Base-by-base conservation (phyloP, 768 basidiomycete genomes). In the Podaxis sp. region DNA sequence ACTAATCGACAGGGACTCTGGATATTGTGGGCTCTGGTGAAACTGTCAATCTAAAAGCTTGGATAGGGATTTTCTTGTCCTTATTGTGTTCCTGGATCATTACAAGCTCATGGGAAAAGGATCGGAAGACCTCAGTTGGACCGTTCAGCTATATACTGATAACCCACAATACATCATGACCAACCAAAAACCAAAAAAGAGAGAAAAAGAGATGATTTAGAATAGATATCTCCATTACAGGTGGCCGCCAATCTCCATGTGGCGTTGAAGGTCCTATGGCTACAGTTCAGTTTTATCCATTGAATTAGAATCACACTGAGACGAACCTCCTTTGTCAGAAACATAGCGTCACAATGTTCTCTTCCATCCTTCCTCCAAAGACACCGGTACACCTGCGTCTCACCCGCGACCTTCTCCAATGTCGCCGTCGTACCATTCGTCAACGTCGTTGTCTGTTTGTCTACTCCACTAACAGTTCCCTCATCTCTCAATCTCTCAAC, bases 351-450 rank as follows among this genome's bases (percentile, higher is more conserved):
- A 60, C 80, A 82, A 7, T 68, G 61, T 11, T 66, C 65, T 11
- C 66, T 66, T 22, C 54, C 66, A 40, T 69, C 69, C n/a, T 65
- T 59, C 59, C 76, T 73, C 81, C 82, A 84, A 57, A 73, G 66
- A 69, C 82, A 84, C 24, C 73, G 72, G 65, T 77, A 80, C 12
- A 81, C 78, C 66, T 75, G 55, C 11, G 73, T 74, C 22, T 75
- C 71, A 9, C 60, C 69, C 36, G 63, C 64, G 7, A 57, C 59
- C 25, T 53, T 63, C 63, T 33, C 58, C 57, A 59, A 57, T 57
- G 12, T 60, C 64, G 29, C 64, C 63, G 17, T 60, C 5, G 13
- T 69, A 52, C 53, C 56, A 49, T 66, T 65, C 9, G 59, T 69
- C 11, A 69, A 51, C 40, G 56, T 63, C n/a, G 70, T 73, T 17